A percentile compares a stretch with the other conserved stretches of the same genome.
phyloP scores from a whole-genome alignment of 2,329 filamentous ascomycete species.

The Gaeumannomyces tritici region DNA sequence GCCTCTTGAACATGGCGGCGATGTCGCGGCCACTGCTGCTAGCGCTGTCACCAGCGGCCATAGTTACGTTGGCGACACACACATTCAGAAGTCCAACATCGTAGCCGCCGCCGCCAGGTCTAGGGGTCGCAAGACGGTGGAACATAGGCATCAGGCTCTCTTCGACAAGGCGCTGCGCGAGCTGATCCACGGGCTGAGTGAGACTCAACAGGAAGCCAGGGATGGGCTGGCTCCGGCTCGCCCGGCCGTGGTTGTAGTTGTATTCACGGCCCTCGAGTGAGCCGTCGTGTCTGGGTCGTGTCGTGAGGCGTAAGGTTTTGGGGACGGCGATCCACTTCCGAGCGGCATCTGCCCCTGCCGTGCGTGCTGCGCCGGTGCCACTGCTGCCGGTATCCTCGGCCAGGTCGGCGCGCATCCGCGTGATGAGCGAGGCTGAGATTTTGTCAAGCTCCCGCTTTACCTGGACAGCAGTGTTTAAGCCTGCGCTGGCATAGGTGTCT shows the following conservation, averaged over 20 bases:
- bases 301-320: constrained; percentile 71
- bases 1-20: constrained; percentile 68
- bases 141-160: constrained; percentile 6
- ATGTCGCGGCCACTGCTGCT: constrained; percentile 65
- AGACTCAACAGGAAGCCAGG: constrained; percentile 55
- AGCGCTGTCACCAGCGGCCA: constrained; percentile 46
- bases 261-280: constrained; percentile 21
- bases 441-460: constrained; percentile 60
- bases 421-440: constrained; percentile 61
- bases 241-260: constrained; percentile 62
- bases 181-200: constrained; percentile 15
- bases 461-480: constrained; percentile 53
- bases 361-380: too few species aligned
- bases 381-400: constrained; percentile 26
- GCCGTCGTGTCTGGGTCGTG: constrained; percentile 40
- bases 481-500: constrained; percentile 68
- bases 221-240: constrained; percentile 60
- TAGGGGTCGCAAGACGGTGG: constrained; percentile 27
- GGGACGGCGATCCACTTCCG: constrained; percentile 67
- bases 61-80: constrained; percentile 65
- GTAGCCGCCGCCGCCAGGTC: constrained; percentile 49
- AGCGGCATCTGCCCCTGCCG: neutral
- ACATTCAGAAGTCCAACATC: constrained; percentile 79
- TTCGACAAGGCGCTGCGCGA: constrained; percentile 12
- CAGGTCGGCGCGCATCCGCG: constrained; percentile 71